Conservation (phyloP, 306 rosid species). For the Argentina anserina region DNA sequence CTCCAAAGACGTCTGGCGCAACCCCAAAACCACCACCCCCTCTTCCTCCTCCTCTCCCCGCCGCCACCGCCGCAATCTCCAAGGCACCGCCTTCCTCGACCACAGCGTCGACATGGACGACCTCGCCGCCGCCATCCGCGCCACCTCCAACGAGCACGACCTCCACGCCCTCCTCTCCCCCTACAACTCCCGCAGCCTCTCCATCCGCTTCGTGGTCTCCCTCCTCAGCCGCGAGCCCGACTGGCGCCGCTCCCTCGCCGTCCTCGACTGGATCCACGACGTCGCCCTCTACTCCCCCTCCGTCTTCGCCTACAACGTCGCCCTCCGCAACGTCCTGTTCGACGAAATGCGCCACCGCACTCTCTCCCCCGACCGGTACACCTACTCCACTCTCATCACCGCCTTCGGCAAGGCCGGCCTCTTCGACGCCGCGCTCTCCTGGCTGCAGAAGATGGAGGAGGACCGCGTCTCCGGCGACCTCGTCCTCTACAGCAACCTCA, state of each 20-base stretch:
- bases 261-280: conserved; percentile 86
- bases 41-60: neutral
- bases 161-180: conserved; percentile 57
- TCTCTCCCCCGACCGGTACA: conserved; percentile 79
- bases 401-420: conserved; percentile 70
- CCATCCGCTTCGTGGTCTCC: conserved; percentile 77
- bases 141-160: conserved; percentile 58
- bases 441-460: conserved; percentile 92
- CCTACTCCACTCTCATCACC: conserved; percentile 86
- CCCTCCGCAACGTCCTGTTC: conserved; percentile 81
- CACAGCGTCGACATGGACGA: conserved; percentile 81
- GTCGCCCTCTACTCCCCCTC: conserved; percentile 75
- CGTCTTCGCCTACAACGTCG: conserved; percentile 76
- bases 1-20: conserved; percentile 63
- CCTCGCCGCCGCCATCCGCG: conserved; percentile 46
- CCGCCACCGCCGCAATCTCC: conserved; percentile 35
- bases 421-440: conserved; percentile 80
- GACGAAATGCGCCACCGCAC: conserved; percentile 90
- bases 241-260: conserved; percentile 84
- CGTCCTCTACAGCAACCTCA: conserved; percentile 76
- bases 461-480: conserved; percentile 81
- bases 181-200: conserved; percentile 58
- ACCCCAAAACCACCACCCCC: conserved; percentile 24
- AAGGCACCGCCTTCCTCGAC: conserved; percentile 38
- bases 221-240: conserved; percentile 74